These are phyloP conservation scores for Mortierella sp. DNA, from an alignment of 371 early-diverging fungal genomes.

Conservation along the genomic window DNA sequence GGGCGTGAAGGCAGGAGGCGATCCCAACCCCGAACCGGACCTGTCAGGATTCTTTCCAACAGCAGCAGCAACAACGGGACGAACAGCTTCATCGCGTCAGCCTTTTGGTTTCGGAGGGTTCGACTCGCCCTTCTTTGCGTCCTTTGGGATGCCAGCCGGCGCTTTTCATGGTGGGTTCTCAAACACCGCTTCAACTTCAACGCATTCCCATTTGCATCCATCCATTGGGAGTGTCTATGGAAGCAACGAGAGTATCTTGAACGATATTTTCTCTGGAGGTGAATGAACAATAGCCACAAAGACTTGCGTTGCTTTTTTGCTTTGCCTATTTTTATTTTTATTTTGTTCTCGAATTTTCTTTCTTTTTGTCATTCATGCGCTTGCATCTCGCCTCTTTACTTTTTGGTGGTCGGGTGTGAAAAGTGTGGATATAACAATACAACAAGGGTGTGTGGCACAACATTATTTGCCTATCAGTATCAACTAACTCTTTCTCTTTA, in stretches of 20 bases:
- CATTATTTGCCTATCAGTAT: not conserved
- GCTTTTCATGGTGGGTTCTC: conserved; percentile 27
- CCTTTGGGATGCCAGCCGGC: conserved; percentile 34
- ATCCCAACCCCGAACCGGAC: conserved; percentile 40
- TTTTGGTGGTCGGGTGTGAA: not conserved
- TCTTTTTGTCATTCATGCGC: not conserved
- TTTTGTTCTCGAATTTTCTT: conserved; percentile 16
- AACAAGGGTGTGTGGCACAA: not conserved
- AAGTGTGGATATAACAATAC: not conserved
- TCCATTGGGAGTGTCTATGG: conserved; percentile 11
- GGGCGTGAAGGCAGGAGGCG: conserved; percentile 52
- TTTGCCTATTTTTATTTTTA: not conserved
- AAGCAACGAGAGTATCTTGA: conserved; percentile 14
- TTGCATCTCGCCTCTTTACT: not conserved
- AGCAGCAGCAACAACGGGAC: too few species aligned
- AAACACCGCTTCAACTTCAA: not conserved
- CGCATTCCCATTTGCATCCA: not conserved
- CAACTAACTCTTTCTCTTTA: not conserved
- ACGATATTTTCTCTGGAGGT: conserved; percentile 26
- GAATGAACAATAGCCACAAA: too few species aligned
- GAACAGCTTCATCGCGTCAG: too few species aligned
- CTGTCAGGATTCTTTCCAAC: conserved; percentile 8
- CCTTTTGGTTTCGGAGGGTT: conserved; percentile 37
- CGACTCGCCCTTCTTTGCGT: conserved; percentile 26
- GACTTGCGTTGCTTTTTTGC: not conserved